Evolutionary conservation across 805 yeast genomes (phyloP), one percentile per base, ranked within the genome.

Genomic region (Metahyphopichia silvanorum): DNA sequence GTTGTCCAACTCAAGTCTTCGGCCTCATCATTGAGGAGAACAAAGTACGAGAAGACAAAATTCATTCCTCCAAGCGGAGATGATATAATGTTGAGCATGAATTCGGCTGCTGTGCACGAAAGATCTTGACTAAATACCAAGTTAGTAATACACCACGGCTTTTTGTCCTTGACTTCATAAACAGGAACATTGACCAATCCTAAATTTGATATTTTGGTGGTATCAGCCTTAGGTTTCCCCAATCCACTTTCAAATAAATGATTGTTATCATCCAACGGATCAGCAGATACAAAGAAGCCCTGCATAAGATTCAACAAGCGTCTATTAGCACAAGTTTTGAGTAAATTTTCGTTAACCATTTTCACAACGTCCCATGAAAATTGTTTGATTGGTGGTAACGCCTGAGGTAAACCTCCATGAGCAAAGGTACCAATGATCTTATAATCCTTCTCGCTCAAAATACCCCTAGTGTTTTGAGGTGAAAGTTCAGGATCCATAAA

Each of bases 101-200:
- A 57, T n/a, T 65, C 69, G 11, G 59, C 35, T 2, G 65, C 57
- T 2, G 40, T 35, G 2, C 64, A 57, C 1, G 68, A 54, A 28
- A 63, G 27, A 30, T 60, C 64, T 40, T 65, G 71, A 3, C 64
- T 52, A 37, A 65, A 65, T 3, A 58, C 42, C 40, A 63, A 31
- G 31, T 63, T 53, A 3, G 40, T 47, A 12, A 65, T 46, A 0
- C 47, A 50, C 66, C 62, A 59, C 4, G 40, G 35, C 2, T 38
- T 32, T 0, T 34, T 33, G 3, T 17, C 20, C 1, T 14, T 24
- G 15, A 28, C 27, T 4, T 37, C 36, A 27, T 41, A 41, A 1
- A 32, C 37, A 2, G 63, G 57, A n/a, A 47, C 29, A 4, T 47
- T 49, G 6, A 53, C 44, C 6, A 50, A 37, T 1, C 71, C 71